Evolutionary conservation across 169 alveolate genomes (phyloP), one percentile per base, ranked within the genome.

Genomic region (Plasmodium blacklocki): DNA sequence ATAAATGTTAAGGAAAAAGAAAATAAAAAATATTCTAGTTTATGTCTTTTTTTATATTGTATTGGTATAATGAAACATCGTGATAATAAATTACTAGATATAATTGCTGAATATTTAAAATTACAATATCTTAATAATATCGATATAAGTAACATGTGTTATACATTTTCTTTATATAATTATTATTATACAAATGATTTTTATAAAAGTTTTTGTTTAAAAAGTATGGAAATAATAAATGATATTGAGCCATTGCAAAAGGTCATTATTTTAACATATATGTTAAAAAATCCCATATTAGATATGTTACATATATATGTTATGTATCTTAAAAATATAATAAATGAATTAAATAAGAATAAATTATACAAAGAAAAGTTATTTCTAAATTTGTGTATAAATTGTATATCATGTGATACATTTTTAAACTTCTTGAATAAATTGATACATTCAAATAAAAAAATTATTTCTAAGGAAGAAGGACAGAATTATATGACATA

Each of bases 111-210:
- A 60, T 71, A 86, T 72, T 8, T 86, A 86, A 26, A 86, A 39
- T 49, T 86, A 12, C 63, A 86, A 8, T 47, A 39, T 21, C 63
- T 86, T 43, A 86, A 86, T 23, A 72, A 71, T 43, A 86, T 86
- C 18, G 92, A 86, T 67, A n/a, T 86, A 72, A 86, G 92, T 66
- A 86, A 86, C 49, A 71, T 86, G 72, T 59, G 88, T 39, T 86
- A 86, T 74, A 66, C 88, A 7, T 86, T 72, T 86, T 86, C 75
- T 86, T 7, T 86, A 58, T 86, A 45, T 59, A 56, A 86, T 59
- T 39, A 39, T 39, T 49, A 59, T 72, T 86, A 86, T 86, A 73
- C 59, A 23, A 15, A 21, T 45, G 43, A 32, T 66, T 86, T 66
- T 60, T 86, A 71, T 72, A 76, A 86, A 73, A 60, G 50, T 21